phyloP scores from a whole-genome alignment of 169 alveolate genomes.

The Eimeria tenella region DNA sequence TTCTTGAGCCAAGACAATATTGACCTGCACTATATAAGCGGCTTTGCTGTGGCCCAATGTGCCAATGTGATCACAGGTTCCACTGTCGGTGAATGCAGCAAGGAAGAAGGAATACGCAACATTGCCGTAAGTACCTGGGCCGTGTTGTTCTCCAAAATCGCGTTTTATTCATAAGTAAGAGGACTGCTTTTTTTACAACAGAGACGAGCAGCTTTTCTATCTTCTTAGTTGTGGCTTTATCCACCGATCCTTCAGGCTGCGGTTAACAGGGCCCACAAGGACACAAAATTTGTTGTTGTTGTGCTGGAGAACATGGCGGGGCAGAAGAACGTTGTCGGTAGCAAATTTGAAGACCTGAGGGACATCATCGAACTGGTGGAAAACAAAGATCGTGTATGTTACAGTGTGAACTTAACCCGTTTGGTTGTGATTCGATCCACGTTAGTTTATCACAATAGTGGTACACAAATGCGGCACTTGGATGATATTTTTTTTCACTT shows the following conservation, averaged over 20 bases:
- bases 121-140: slow-evolving; percentile 80
- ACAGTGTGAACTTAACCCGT: neutral
- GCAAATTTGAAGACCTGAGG: slow-evolving; percentile 90
- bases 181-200: too few relatives aligned
- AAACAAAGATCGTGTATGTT: slow-evolving; percentile 87
- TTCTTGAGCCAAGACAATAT: too few relatives aligned
- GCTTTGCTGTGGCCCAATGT: too few relatives aligned
- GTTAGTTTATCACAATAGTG: neutral
- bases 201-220: neutral
- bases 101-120: slow-evolving; percentile 87
- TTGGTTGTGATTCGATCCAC: neutral
- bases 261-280: slow-evolving; percentile 88
- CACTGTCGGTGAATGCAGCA: slow-evolving; percentile 87
- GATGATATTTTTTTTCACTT: neutral
- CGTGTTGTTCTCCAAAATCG: neutral
- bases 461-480: neutral
- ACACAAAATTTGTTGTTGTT: slow-evolving; percentile 87
- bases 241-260: slow-evolving; percentile 48
- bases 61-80: slow-evolving; percentile 76
- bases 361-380: slow-evolving; percentile 87
- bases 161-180: too few relatives aligned
- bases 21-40: too few relatives aligned
- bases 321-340: slow-evolving; percentile 91
- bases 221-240: neutral
- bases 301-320: slow-evolving; percentile 94